Evolutionary conservation across 148 eudicot species (phyloP).

Genomic region (Selenicereus undatus): DNA sequence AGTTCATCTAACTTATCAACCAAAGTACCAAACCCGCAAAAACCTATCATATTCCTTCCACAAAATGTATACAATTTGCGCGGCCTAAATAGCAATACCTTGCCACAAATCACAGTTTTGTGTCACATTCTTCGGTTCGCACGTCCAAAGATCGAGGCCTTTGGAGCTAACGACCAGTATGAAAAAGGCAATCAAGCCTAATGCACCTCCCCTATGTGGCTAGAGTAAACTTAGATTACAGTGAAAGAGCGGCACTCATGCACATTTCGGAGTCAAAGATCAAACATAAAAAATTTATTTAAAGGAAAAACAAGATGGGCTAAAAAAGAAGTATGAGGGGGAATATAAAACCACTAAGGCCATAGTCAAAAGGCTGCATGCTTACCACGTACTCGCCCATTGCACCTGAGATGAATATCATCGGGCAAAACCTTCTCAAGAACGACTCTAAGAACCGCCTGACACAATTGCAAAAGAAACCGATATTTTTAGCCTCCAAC

Average conservation of each 20-base stretch:
- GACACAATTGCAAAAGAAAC: background rate
- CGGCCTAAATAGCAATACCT: background rate
- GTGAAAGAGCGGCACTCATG: background rate
- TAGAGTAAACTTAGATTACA: background rate
- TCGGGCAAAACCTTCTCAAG: conserved; percentile 73
- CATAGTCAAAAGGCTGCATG: background rate
- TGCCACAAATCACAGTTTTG: background rate
- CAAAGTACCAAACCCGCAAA: background rate
- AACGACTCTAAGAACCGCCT: conserved; percentile 90
- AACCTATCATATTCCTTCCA: background rate
- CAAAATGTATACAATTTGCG: background rate
- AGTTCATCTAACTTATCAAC: background rate
- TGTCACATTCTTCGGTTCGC: background rate
- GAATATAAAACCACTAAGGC: background rate
- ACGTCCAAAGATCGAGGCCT: background rate
- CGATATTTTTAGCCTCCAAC: conserved; percentile 12
- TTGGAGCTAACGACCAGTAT: background rate
- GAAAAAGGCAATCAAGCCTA: background rate
- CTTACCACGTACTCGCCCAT: conserved; percentile 92
- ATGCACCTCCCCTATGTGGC: background rate
- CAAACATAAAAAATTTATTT: background rate
- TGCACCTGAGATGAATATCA: conserved; percentile 77
- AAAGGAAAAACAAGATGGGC: background rate
- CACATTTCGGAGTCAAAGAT: background rate
- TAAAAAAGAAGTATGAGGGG: background rate